Base-by-base conservation (phyloP, 2,329 filamentous ascomycete species). In the Cordyceps fumosorosea region DNA sequence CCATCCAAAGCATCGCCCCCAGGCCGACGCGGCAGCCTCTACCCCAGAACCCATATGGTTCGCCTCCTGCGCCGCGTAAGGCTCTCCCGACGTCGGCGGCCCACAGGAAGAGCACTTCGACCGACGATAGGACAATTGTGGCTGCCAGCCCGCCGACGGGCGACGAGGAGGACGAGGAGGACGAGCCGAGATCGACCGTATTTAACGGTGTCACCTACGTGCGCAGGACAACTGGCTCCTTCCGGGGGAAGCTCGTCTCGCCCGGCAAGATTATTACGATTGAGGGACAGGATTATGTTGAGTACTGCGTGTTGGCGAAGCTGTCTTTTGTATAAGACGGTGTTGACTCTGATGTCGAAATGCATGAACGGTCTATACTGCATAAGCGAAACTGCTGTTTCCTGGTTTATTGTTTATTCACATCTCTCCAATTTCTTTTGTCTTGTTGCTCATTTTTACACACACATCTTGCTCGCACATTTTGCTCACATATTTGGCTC, bases 261-360 rank as follows among this genome's bases (percentile, higher is more conserved):
- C 60, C 60, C 34, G 60, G 60, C 54, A 62, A 57, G 12, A 58
- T 62, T 29, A 58, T 62, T n/a, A 62, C 60, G 37, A 62, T 62
- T 57, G 60, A 62, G 26, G 55, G 55, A 14, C 53, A 62, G 29
- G 60, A 62, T 34, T 62, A 62, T 54, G 60, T 62, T 14, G 60
- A 62, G 54, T 62, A 62, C 40, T 57, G 60, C 29, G 55, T 62
- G 42, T 48, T 62, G 60, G 55, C 60, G 32, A 61, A 61, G 32
- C 32, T 61, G 44, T 55, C 59, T 2, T 61, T 61, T 55, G 32
- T 61, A 26, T 61, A 26, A 50, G 53, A 42, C 10, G 14, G 37
- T 7, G 5, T 24, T 2, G 37, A 29, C 29, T 12, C 11, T 53
- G 14, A 54, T 51, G 57, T 34, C 14, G 40, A 20, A 34, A 60